Conservation (phyloP, 441 rosid species). For the Gossypium gossypioides region DNA sequence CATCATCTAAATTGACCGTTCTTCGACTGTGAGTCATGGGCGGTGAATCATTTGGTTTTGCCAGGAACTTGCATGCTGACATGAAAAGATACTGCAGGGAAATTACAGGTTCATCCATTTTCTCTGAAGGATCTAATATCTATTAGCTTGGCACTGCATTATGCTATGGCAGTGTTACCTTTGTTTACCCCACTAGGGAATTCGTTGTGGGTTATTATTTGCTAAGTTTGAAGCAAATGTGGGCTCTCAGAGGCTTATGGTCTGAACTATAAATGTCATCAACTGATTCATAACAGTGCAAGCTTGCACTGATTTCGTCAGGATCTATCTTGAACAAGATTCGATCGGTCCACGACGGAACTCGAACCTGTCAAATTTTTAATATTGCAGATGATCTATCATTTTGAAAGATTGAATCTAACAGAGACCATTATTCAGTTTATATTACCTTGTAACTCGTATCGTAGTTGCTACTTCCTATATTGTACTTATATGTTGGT, state of each 20-base stretch:
- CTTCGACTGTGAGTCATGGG: background rate
- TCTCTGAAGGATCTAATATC: background rate
- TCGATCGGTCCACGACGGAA: slow-evolving; percentile 74
- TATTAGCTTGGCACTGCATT: too few species aligned
- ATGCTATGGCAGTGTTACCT: too few species aligned
- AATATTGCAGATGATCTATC: background rate
- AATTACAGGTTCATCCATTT: background rate
- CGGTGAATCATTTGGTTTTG: background rate
- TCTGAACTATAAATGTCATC: slow-evolving; percentile 56
- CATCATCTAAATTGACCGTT: background rate
- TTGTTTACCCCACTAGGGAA: background rate
- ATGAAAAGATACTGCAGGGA: background rate
- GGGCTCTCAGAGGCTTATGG: slow-evolving; percentile 71
- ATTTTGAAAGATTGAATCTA: background rate
- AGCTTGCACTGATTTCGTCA: slow-evolving; percentile 25
- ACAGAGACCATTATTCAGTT: background rate
- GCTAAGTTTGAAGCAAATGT: slow-evolving; percentile 33
- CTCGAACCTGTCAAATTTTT: slow-evolving; percentile 32
- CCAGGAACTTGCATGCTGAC: background rate
- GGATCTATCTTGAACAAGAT: slow-evolving; percentile 49
- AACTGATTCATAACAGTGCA: slow-evolving; percentile 47
- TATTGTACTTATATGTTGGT: slow-evolving; percentile 55
- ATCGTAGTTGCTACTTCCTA: slow-evolving; percentile 56
- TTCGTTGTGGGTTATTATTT: background rate
- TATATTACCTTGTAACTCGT: slow-evolving; percentile 60